Conservation (phyloP, 2,329 filamentous ascomycete genomes). For the Triangularia setosa region DNA sequence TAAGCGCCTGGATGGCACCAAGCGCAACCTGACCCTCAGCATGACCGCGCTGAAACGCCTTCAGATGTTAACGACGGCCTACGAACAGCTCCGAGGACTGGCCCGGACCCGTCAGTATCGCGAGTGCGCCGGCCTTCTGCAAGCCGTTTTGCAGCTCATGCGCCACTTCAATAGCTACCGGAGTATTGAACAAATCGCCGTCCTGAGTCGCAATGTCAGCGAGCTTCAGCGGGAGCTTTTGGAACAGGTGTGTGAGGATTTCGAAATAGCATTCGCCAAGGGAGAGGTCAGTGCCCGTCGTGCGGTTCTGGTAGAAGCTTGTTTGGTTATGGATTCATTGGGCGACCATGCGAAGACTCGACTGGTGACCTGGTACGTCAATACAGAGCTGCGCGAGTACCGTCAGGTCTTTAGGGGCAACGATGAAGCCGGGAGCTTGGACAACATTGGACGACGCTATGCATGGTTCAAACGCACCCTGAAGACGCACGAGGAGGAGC, state of each 20-base stretch:
- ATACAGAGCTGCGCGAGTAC: conserved; percentile 93
- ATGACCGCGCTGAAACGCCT: conserved; percentile 97
- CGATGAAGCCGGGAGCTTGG: conserved; percentile 90
- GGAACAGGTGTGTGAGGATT: conserved; percentile 98
- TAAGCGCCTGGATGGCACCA: conserved; percentile 92
- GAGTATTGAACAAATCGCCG: conserved; percentile 96
- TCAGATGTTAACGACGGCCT: conserved; percentile 99
- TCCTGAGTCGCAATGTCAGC: conserved; percentile 84
- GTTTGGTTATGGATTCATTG: conserved; percentile 89
- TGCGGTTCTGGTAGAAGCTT: conserved; percentile 76
- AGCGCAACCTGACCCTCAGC: conserved; percentile 90
- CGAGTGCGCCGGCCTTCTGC: conserved; percentile 88
- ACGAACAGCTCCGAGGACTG: conserved; percentile 84
- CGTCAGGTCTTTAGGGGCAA: conserved; percentile 92
- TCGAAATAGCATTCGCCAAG: conserved; percentile 91
- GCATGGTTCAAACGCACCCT: conserved; percentile 96
- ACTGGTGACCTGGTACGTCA: conserved; percentile 94
- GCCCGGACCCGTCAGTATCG: conserved; percentile 85
- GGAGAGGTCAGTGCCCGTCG: conserved; percentile 70
- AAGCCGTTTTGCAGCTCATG: conserved; percentile 96
- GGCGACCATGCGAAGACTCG: conserved; percentile 80
- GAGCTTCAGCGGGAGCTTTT: conserved; percentile 89
- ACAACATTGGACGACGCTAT: conserved; percentile 93
- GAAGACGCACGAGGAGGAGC: conserved; percentile 93
- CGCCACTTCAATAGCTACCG: conserved; percentile 97